Percentiles rank a stretch among this genome's conserved stretches.
Evolutionary conservation across 192 early-diverging fungal genomes (phyloP).

Genomic region (Physocladia obscura): DNA sequence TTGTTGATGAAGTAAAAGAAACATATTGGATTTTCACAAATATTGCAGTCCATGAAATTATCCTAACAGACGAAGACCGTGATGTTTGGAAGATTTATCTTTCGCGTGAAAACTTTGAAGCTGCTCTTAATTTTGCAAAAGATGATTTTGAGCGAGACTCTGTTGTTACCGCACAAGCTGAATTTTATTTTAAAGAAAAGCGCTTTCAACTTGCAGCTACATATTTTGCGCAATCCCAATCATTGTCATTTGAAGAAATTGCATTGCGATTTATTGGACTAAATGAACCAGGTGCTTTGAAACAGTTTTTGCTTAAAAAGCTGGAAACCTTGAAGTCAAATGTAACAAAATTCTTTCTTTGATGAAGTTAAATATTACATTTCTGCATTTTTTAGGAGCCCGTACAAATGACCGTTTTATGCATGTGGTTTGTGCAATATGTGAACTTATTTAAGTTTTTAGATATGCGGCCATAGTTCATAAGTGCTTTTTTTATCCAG

Average conservation of each 20-base stretch:
- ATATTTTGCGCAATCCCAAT: slow-evolving; percentile 78
- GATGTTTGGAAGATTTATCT: slow-evolving; percentile 93
- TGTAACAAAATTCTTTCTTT: slow-evolving; percentile 42
- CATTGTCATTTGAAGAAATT: slow-evolving; percentile 87
- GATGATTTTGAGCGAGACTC: slow-evolving; percentile 70
- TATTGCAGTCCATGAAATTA: slow-evolving; percentile 82
- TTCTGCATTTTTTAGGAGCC: slow-evolving; percentile 12
- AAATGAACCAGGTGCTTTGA: slow-evolving; percentile 72
- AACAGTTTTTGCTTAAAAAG: slow-evolving; percentile 76
- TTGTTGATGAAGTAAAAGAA: slow-evolving; percentile 71
- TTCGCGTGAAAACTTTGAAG: slow-evolving; percentile 75
- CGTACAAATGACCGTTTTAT: slow-evolving; percentile 26
- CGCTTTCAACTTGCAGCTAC: slow-evolving; percentile 76
- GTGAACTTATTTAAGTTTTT: too few species aligned
- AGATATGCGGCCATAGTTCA: not conserved
- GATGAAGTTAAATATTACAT: not conserved
- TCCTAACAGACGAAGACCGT: slow-evolving; percentile 87
- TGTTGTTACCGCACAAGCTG: slow-evolving; percentile 82
- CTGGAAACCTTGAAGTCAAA: slow-evolving; percentile 64
- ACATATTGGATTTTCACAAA: slow-evolving; percentile 93
- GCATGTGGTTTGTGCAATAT: slow-evolving; percentile 18
- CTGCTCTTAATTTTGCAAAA: slow-evolving; percentile 77
- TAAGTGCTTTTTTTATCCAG: slow-evolving; percentile 13
- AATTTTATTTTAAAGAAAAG: slow-evolving; percentile 75
- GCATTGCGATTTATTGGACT: slow-evolving; percentile 77